A percentile compares a stretch with the other conserved stretches of the same genome.
Evolutionary conservation across 2,329 filamentous ascomycete genomes (phyloP).

Genomic region (Apiospora phragmitis): DNA sequence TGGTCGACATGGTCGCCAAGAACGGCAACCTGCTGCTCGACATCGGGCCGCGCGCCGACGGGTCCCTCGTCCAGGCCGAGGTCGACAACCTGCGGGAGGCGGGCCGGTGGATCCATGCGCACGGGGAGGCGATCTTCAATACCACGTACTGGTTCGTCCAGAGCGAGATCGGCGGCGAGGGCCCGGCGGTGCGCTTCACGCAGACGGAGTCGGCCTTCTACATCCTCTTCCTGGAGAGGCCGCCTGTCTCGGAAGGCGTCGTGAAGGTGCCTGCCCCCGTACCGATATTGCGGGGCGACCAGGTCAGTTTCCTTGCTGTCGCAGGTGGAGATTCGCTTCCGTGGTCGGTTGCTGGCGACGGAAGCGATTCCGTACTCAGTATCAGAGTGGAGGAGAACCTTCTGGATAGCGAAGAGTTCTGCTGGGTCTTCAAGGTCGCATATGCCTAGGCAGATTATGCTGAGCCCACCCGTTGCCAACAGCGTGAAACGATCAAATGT

Average conservation of each 20-base stretch:
- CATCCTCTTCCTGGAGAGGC: constrained; percentile 15
- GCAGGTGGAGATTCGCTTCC: not conserved
- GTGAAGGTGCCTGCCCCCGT: not conserved
- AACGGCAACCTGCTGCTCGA: constrained; percentile 57
- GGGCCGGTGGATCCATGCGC: constrained; percentile 51
- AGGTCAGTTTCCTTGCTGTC: not conserved
- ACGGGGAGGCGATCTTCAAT: constrained; percentile 54
- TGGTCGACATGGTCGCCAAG: constrained; percentile 55
- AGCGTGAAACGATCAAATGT: too few relatives aligned
- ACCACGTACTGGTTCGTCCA: constrained; percentile 55
- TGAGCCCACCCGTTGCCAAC: too few relatives aligned
- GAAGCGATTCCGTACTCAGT: not conserved
- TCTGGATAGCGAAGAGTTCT: not conserved
- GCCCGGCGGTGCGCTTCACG: constrained; percentile 44
- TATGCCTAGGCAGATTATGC: not conserved
- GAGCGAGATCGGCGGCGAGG: constrained; percentile 34
- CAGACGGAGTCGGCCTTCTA: constrained; percentile 52
- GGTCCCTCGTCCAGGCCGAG: constrained; percentile 49
- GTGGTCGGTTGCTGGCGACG: not conserved
- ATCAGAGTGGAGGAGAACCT: not conserved
- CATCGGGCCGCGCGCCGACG: constrained; percentile 52
- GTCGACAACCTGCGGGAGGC: constrained; percentile 46
- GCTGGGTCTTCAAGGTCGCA: not conserved
- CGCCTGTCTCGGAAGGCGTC: not conserved
- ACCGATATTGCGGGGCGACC: not conserved